These are phyloP conservation scores for Apostasia ramifera DNA, from an alignment of 106 monocot genomes.

Conservation along the genomic window DNA sequence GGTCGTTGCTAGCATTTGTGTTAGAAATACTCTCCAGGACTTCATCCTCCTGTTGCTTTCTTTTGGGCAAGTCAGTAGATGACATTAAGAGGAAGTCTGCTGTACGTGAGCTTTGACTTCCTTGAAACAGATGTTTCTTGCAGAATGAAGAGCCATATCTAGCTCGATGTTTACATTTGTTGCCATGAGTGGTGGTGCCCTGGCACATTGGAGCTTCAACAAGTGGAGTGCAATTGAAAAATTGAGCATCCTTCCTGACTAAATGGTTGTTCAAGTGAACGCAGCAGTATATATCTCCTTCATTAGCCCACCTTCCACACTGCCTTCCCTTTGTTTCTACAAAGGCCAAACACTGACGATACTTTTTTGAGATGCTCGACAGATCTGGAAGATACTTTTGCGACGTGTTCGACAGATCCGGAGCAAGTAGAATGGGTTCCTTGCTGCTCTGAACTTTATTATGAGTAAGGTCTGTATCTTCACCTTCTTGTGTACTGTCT, in stretches of 20 bases:
- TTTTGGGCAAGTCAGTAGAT: conserved; percentile 15
- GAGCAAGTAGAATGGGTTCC: conserved; percentile 5
- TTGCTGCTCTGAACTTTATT: conserved; percentile 9
- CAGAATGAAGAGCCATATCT: conserved; percentile 69
- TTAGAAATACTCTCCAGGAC: conserved; percentile 13
- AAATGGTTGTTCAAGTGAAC: conserved; percentile 53
- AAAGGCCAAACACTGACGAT: conserved; percentile 67
- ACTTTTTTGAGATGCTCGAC: conserved; percentile 15
- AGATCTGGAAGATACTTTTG: conserved; percentile 22
- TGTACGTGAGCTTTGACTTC: conserved; percentile 9
- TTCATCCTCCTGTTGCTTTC: conserved; percentile 19
- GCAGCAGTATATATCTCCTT: conserved; percentile 86
- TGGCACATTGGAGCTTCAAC: conserved; percentile 65
- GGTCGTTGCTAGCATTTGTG: conserved; percentile 13
- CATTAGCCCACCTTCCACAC: conserved; percentile 96
- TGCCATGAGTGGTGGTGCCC: conserved; percentile 77
- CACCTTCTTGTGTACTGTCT: conserved; percentile 6
- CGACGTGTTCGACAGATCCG: conserved; percentile 1
- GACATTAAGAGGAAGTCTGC: conserved; percentile 9
- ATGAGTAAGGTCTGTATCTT: neutral
- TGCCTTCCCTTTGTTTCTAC: conserved; percentile 80
- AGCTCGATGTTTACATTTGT: conserved; percentile 91
- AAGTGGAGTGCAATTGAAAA: conserved; percentile 21
- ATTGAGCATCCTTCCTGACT: conserved; percentile 20
- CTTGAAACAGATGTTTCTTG: conserved; percentile 66